Conservation (phyloP, 2,329 filamentous ascomycete genomes). For the Ophiostoma ulmi region DNA sequence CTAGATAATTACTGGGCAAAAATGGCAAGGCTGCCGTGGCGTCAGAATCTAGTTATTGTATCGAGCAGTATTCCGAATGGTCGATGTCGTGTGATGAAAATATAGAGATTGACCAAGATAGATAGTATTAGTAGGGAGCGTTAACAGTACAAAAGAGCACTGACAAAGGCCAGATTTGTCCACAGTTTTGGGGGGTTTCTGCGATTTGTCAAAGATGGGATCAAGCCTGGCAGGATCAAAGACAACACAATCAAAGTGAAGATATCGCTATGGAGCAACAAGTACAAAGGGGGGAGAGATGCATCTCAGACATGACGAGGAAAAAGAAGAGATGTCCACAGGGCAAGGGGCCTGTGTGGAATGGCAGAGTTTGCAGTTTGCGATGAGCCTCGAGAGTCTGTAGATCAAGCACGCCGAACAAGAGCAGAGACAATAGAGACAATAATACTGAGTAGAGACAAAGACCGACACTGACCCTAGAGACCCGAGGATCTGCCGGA, state of each 20-base stretch:
- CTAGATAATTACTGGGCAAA: slow-evolving; percentile 1
- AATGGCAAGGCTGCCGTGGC: background rate
- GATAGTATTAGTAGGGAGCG: no score
- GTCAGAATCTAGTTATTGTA: background rate
- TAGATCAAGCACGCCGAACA: background rate
- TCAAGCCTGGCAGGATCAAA: background rate
- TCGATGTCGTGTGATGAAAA: no score
- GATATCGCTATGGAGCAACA: background rate
- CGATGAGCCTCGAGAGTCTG: no score
- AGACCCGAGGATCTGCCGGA: background rate
- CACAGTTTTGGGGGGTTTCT: no score
- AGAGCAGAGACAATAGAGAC: background rate
- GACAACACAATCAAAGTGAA: background rate
- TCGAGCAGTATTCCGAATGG: background rate
- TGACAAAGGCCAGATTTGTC: no score
- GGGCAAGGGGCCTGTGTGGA: background rate
- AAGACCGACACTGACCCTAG: background rate
- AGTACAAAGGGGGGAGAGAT: background rate
- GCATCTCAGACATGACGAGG: background rate
- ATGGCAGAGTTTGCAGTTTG: background rate
- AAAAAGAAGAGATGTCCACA: background rate
- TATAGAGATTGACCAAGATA: no score
- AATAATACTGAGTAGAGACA: background rate
- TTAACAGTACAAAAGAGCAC: no score
- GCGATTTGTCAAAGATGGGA: no score